Evolutionary conservation across 164 flowering plant genomes (phyloP), one percentile per base, ranked within the genome.

Genomic region (Nymphaea thermarum): DNA sequence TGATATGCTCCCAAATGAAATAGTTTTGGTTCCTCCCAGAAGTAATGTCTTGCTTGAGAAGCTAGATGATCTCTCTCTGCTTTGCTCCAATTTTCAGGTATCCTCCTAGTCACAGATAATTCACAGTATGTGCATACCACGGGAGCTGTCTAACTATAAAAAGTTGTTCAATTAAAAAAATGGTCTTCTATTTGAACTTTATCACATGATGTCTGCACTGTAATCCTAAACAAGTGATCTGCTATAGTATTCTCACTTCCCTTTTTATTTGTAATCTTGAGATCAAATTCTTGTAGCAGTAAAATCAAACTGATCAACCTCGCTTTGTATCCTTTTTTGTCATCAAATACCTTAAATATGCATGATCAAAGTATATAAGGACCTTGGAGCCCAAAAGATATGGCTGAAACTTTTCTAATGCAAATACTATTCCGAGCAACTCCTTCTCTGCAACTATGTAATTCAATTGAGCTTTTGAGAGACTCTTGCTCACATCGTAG

Each of bases 291-390:
- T 55, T 55, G 66, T 6, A 64, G 66, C 3, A 64, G 44, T 25
- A 64, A 16, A 6, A 64, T n/a, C 66, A 2, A 64, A 2, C 66
- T 8, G 42, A 64, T 64, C 41, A 64, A 16, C n/a, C 66, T 17
- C 41, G 66, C n/a, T 64, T 64, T 7, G 44, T 44, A 64, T 64
- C 36, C 60, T 16, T 64, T 64, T 64, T 64, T 2, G 36, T 0
- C 3, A 45, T 42, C 16, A 66, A n/a, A 10, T 65, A 43, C n/a
- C 18, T 43, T 5, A 66, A 11, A 43, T 51, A 51, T 15, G 57
- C 17, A 44, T 66, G 57, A 43, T 66, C 67, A 1, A 36, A 43
- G 67, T 66, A 66, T 41, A 66, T 57, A 6, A 66, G 5, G 41
- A 66, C 57, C 7, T 25, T 44, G 43, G 36, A 25, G n/a, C 5